phyloP scores from a whole-genome alignment of 1,284 basidiomycete genomes.

The Irpex sp. region DNA sequence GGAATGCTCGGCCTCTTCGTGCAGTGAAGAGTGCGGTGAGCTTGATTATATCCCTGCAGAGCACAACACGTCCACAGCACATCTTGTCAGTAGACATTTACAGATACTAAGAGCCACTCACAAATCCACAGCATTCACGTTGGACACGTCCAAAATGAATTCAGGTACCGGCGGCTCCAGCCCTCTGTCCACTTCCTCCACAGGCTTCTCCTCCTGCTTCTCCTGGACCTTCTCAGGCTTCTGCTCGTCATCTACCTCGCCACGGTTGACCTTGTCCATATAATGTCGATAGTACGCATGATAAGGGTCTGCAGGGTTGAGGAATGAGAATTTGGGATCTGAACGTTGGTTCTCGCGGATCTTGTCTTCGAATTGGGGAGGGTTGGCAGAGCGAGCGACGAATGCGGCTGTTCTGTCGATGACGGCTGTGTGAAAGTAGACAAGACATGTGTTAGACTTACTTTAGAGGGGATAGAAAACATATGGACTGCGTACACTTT shows the following conservation, averaged over 20 bases:
- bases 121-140: slow-evolving; percentile 89
- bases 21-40: slow-evolving; percentile 96
- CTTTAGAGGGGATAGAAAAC: background rate
- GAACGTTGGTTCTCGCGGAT: slow-evolving; percentile 92
- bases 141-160: slow-evolving; percentile 88
- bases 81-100: background rate
- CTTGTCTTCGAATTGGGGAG: slow-evolving; percentile 90
- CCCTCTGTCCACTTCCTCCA: slow-evolving; percentile 49
- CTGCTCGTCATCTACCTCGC: slow-evolving; percentile 68
- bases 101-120: slow-evolving; percentile 39
- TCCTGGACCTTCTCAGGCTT: slow-evolving; percentile 40
- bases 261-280: slow-evolving; percentile 73
- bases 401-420: slow-evolving; percentile 97
- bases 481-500: slow-evolving; percentile 59
- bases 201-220: slow-evolving; percentile 33
- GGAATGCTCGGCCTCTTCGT: slow-evolving; percentile 85
- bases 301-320: slow-evolving; percentile 93
- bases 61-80: slow-evolving; percentile 16
- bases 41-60: slow-evolving; percentile 79
- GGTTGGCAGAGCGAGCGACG: slow-evolving; percentile 88
- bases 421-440: slow-evolving; percentile 56
- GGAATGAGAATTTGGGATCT: slow-evolving; percentile 96
- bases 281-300: slow-evolving; percentile 95
- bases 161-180: slow-evolving; percentile 82
- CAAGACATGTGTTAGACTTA: slow-evolving; percentile 2